These are phyloP conservation scores for Podospora tetraspora DNA, from an alignment of 495 filamentous ascomycete species.

Conservation along the genomic window DNA sequence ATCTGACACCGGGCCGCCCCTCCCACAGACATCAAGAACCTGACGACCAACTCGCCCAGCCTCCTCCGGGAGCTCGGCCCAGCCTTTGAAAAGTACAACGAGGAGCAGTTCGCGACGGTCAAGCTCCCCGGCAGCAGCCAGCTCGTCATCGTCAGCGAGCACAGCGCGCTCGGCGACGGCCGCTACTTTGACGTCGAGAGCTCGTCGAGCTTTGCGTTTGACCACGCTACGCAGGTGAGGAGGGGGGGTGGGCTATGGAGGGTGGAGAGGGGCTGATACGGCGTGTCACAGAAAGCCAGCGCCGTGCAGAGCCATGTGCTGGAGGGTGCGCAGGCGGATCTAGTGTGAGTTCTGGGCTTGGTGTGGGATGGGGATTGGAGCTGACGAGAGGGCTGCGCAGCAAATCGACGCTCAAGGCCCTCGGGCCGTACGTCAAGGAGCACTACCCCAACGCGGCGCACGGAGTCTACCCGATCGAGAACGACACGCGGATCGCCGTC, in stretches of 20 bases:
- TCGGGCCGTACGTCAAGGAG: slow-evolving; percentile 74
- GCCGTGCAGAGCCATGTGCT: slow-evolving; percentile 71
- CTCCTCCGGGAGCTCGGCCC: slow-evolving; percentile 66
- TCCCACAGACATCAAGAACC: slow-evolving; percentile 73
- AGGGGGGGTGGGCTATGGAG: background rate
- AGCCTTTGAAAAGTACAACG: slow-evolving; percentile 92
- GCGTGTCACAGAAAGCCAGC: slow-evolving; percentile 63
- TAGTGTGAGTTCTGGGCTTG: slow-evolving; percentile 56
- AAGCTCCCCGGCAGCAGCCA: slow-evolving; percentile 85
- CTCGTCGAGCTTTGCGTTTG: slow-evolving; percentile 77
- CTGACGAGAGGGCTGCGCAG: slow-evolving; percentile 34
- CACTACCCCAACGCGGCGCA: slow-evolving; percentile 81
- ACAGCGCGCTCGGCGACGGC: slow-evolving; percentile 71
- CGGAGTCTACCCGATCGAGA: slow-evolving; percentile 72
- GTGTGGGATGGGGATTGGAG: background rate
- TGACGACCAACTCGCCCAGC: slow-evolving; percentile 65
- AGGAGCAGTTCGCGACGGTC: slow-evolving; percentile 80
- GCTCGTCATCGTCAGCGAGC: slow-evolving; percentile 78
- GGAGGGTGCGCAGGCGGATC: slow-evolving; percentile 70
- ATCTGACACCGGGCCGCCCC: slow-evolving; percentile 10
- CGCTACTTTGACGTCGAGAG: slow-evolving; percentile 87
- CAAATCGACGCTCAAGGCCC: slow-evolving; percentile 72
- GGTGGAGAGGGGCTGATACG: slow-evolving; percentile 1
- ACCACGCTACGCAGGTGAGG: slow-evolving; percentile 72
- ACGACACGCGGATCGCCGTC: slow-evolving; percentile 71